These are phyloP conservation scores for Candida bentonensis DNA, from an alignment of 805 yeast genomes.

Conservation along the genomic window DNA sequence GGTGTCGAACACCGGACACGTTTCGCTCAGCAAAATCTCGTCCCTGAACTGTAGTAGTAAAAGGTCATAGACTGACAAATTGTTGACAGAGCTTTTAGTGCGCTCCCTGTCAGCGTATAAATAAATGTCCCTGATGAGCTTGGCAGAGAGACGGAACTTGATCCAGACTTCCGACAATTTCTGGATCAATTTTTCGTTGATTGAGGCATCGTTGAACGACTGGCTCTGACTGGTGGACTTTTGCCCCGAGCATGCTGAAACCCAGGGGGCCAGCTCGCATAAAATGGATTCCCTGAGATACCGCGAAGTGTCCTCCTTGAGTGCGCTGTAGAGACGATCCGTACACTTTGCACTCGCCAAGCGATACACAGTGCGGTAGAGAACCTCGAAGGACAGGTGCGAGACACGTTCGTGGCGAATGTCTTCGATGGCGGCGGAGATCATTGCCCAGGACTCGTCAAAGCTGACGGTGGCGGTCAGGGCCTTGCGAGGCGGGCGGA, in stretches of 20 bases:
- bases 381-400: constrained; percentile 63
- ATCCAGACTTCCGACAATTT: constrained; percentile 42
- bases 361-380: constrained; percentile 67
- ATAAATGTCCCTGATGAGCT: constrained; percentile 68
- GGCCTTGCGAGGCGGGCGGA: not conserved
- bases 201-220: not conserved
- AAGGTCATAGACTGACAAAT: constrained; percentile 53
- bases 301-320: constrained; percentile 31
- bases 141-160: constrained; percentile 56
- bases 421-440: constrained; percentile 54
- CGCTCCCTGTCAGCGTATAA: constrained; percentile 82
- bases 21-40: constrained; percentile 36
- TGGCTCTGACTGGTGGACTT: not conserved
- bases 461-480: constrained; percentile 29
- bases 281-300: constrained; percentile 25
- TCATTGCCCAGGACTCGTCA: constrained; percentile 49
- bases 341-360: constrained; percentile 62
- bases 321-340: constrained; percentile 47
- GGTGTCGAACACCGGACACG: constrained; percentile 35
- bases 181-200: constrained; percentile 18
- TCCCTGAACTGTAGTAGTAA: constrained; percentile 59
- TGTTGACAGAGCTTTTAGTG: constrained; percentile 37
- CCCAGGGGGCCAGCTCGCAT: not conserved
- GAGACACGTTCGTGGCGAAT: constrained; percentile 64
- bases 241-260: constrained; percentile 1